Evolutionary conservation across 495 filamentous ascomycete species (phyloP), one percentile per base, ranked within the genome.

Genomic region (Trichoderma asperelloides): DNA sequence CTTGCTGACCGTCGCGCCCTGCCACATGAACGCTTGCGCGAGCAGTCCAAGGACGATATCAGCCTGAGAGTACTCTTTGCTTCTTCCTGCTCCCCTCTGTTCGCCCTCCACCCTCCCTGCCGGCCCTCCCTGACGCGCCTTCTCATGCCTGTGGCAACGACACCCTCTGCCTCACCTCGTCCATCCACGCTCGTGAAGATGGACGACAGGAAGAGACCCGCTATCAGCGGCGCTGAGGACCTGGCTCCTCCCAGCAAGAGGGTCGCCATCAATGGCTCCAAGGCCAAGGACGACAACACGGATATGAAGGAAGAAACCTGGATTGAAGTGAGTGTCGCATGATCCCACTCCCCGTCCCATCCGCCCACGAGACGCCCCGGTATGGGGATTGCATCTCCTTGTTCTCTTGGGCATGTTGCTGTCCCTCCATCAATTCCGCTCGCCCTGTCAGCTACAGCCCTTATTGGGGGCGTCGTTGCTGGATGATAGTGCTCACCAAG

Each of bases 121-220:
- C 33, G 66, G 39, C 62, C 67, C 65, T 60, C 55, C 23, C 55
- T 60, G 65, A 67, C 65, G 69, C 68, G 55, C 74, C 72, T 83
- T 87, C 89, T 90, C 81, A 92, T 92, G 90, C 88, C 88, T 86
- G 83, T 88, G 85, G 84, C 87, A 78, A 88, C 90, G 80, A 84
- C 86, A 71, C 81, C 84, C 76, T 82, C 88, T 77, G 82, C 88
- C 79, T 79, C 82, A 82, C 85, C 90, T 83, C 84, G 86, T 80
- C 83, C 87, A 74, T 80, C 82, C 76, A 78, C 78, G 76, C 75
- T 80, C 78, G 41, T n/a, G n/a, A 96, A 92, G 85, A 96, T 96
- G 93, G 93, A 97, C 82, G 92, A 96, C 82, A 91, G 93, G 86
- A 97, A 96, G 84, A 87, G 92, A 86, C 88, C 91, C 71, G 89